Base-by-base conservation (phyloP, 139 green algal genomes). In the Edaphochlamys debaryana region DNA sequence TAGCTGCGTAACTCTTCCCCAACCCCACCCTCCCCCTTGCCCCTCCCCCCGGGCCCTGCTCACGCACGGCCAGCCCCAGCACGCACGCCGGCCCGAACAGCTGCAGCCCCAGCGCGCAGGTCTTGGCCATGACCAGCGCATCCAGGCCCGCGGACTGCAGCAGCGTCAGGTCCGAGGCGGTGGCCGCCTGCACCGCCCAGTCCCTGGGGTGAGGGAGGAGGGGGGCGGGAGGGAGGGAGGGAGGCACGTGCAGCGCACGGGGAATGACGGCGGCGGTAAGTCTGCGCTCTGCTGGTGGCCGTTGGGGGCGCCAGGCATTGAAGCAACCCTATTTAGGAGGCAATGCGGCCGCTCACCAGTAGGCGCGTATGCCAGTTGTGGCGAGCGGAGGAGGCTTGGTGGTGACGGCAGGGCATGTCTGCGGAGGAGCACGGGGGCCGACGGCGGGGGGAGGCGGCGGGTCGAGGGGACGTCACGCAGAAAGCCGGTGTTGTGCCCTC, bases 41-140 rank as follows among this genome's bases (percentile, higher is more conserved):
- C n/a, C n/a, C n/a, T n/a, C n/a, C n/a, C n/a, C n/a, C n/a, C n/a
- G n/a, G n/a, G n/a, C n/a, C n/a, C n/a, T 1, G 69, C 85, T 83
- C 70, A 82, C 78, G 62, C 11, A 89, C 29, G 0, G 67, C 72
- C 3, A 81, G 30, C 30, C 79, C 72, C 37, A 89, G 23, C 9
- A 86, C 19, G 29, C 48, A 45, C 8, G 84, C 63, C 22, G 79
- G 85, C 41, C 69, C 17, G 4, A 89, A 74, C n/a, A 89, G 85
- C 85, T 89, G 85, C 48, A 89, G 15, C 0, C 79, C 79, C 34
- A 86, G 52, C 13, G 64, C 77, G 27, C 73, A 67, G 25, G 74
- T 36, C 79, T 89, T 89, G n/a, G 86, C 85, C 20, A 89, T n/a
- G 27, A 86, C 80, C 80, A 86, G 80, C 41, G 80, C 80, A 32